phyloP scores from a whole-genome alignment of 1,139 yeast species.

The Taphrina flavorubra region DNA sequence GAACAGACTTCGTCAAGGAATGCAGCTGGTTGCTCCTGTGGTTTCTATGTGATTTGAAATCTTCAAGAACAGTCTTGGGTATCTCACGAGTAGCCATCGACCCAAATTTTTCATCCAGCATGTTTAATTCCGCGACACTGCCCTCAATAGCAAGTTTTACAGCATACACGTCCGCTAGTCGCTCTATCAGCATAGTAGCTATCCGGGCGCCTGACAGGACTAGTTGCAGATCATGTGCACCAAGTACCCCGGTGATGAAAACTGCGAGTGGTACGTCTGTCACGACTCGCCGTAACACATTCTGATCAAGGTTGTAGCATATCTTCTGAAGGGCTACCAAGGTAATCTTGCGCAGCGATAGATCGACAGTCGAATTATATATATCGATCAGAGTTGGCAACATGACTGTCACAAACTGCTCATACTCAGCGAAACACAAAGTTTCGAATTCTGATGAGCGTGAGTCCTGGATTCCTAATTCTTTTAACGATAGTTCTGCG shows the following conservation, averaged over 20 bases:
- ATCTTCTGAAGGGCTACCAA: constrained; percentile 65
- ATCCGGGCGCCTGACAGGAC: constrained; percentile 51
- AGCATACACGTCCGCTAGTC: constrained; percentile 58
- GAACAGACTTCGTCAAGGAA: background rate
- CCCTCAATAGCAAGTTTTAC: constrained; percentile 74
- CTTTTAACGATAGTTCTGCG: constrained; percentile 48
- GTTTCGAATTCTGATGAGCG: constrained; percentile 1
- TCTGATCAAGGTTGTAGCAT: constrained; percentile 51
- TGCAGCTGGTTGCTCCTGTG: too few species aligned
- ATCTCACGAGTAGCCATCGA: background rate
- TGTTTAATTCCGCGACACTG: constrained; percentile 60
- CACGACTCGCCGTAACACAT: constrained; percentile 47
- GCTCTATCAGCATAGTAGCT: constrained; percentile 57
- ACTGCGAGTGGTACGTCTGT: constrained; percentile 51
- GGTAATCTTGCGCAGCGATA: constrained; percentile 65
- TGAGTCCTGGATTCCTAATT: constrained; percentile 1
- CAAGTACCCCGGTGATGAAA: constrained; percentile 69
- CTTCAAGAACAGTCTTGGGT: background rate
- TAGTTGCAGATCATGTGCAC: constrained; percentile 20
- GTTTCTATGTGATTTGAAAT: background rate
- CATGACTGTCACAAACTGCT: constrained; percentile 58
- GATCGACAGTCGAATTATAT: constrained; percentile 77
- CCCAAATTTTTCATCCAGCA: constrained; percentile 38
- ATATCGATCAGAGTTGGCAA: constrained; percentile 70
- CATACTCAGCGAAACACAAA: constrained; percentile 49